Conservation (phyloP, 805 yeast species). For the Barnettozyma botsteinii region DNA sequence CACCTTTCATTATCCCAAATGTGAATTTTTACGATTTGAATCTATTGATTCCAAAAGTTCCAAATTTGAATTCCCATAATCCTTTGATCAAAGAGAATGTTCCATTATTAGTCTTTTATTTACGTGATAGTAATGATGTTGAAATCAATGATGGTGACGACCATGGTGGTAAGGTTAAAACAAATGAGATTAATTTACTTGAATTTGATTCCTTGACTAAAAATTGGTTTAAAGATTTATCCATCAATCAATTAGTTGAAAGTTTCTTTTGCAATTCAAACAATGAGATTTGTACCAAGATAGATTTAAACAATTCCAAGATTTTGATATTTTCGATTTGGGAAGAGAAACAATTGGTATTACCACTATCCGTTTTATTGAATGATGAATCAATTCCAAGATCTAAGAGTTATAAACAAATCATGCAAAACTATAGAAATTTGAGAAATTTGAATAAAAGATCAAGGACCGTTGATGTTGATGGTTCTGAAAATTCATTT, state of each 20-base stretch:
- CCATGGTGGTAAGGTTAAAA: no score
- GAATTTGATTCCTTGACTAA: conserved; percentile 37
- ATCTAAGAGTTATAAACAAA: conserved; percentile 16
- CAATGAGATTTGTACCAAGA: conserved; percentile 32
- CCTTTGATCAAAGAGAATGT: conserved; percentile 7
- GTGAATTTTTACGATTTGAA: conserved; percentile 3
- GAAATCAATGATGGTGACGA: no score
- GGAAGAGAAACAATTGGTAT: conserved; percentile 3
- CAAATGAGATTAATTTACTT: conserved; percentile 1
- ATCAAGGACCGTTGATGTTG: no score
- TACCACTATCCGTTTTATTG: conserved; percentile 11
- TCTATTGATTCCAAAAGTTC: conserved; percentile 4
- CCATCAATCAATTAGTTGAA: conserved; percentile 31
- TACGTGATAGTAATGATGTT: conserved; percentile 27
- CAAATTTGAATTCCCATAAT: background rate
- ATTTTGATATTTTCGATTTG: conserved; percentile 28
- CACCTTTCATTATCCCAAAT: conserved; percentile 8
- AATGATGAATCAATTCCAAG: conserved; percentile 8
- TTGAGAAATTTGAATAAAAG: conserved; percentile 1
- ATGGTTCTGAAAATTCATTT: conserved; percentile 4
- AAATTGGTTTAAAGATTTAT: conserved; percentile 33
- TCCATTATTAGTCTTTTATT: conserved; percentile 36
- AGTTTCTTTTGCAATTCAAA: conserved; percentile 39
- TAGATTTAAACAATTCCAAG: conserved; percentile 28
- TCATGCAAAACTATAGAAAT: background rate